phyloP scores from a whole-genome alignment of 2,329 filamentous ascomycete species.

The Verticillium nubilum region DNA sequence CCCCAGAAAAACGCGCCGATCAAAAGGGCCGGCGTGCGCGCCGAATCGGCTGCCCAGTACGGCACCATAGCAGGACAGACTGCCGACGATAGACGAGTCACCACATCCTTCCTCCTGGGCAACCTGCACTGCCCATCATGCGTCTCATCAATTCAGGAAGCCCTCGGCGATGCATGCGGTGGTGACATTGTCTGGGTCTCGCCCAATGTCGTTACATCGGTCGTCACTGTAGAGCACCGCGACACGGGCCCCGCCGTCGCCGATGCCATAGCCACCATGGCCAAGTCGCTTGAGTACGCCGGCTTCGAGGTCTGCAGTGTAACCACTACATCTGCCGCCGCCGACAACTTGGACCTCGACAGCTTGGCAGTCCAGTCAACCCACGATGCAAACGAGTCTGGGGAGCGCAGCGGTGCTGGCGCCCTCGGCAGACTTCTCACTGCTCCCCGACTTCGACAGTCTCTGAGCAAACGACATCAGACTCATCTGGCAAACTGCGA shows the following conservation, averaged over 20 bases:
- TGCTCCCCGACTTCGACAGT: conserved; percentile 6
- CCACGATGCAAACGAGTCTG: conserved; percentile 13
- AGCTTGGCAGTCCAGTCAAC: background rate
- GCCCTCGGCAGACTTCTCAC: conserved; percentile 21
- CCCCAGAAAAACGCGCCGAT: background rate
- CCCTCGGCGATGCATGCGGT: conserved; percentile 41
- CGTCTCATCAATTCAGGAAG: conserved; percentile 58
- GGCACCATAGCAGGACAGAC: background rate
- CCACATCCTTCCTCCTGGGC: conserved; percentile 60
- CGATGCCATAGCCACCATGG: conserved; percentile 34
- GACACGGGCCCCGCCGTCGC: conserved; percentile 28
- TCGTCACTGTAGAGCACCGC: conserved; percentile 55
- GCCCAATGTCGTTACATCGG: conserved; percentile 66
- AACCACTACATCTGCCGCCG: conserved; percentile 28
- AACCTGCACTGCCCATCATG: conserved; percentile 79
- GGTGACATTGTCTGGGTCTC: conserved; percentile 53
- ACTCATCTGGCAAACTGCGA: conserved; percentile 38
- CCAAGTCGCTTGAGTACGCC: conserved; percentile 44
- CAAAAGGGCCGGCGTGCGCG: background rate
- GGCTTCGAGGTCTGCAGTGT: conserved; percentile 55
- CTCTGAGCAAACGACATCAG: conserved; percentile 4
- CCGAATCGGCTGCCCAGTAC: background rate
- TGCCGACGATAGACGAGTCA: conserved; percentile 18
- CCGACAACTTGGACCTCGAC: conserved; percentile 18
- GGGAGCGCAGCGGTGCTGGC: conserved; percentile 12